phyloP scores from a whole-genome alignment of 2,329 filamentous ascomycete genomes.

The Ophiostoma populinum region DNA sequence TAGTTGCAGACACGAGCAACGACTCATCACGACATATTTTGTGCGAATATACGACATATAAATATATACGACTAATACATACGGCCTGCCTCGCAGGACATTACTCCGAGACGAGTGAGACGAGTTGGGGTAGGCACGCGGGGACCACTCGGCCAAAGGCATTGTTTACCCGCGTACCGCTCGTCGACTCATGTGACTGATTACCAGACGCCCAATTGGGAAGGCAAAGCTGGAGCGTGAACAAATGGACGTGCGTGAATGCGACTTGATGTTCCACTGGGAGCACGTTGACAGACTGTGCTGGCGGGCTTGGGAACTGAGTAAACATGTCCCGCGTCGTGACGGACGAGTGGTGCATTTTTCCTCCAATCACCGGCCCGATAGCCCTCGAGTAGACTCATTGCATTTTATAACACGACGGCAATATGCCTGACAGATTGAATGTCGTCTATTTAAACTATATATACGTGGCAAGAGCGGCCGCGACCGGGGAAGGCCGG shows the following conservation, averaged over 20 bases:
- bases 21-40: background rate
- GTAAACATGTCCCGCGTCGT: background rate
- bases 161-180: too few relatives aligned
- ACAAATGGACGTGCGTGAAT: too few relatives aligned
- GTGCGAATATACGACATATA: constrained; percentile 1
- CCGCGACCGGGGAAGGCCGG: too few relatives aligned
- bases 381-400: background rate
- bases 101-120: constrained; percentile 13
- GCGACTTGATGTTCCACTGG: too few relatives aligned
- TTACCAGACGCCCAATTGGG: background rate
- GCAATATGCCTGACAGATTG: too few relatives aligned
- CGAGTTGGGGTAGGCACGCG: background rate
- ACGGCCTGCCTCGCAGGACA: constrained; percentile 11
- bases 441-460: too few relatives aligned
- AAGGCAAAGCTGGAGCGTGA: too few relatives aligned
- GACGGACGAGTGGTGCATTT: constrained; percentile 5
- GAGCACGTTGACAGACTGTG: too few relatives aligned
- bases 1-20: background rate
- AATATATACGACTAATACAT: background rate
- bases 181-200: background rate
- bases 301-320: too few relatives aligned
- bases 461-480: too few relatives aligned
- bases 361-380: constrained; percentile 7
- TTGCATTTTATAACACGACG: too few relatives aligned
- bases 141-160: too few relatives aligned